Evolutionary conservation across 305 asterid species (phyloP).

Genomic region (Lippia alba): DNA sequence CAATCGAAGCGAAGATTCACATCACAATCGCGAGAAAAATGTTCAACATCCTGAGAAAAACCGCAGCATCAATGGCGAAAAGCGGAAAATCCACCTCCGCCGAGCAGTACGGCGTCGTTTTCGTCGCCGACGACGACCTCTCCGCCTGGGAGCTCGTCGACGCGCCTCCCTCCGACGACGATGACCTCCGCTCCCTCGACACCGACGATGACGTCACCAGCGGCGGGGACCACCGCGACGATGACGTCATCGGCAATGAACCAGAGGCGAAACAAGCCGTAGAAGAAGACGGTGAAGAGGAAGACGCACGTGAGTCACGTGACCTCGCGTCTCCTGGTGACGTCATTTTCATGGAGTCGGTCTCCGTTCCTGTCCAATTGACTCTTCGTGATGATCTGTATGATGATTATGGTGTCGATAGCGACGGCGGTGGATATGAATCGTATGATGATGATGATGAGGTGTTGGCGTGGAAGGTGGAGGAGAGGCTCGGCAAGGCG

Average conservation of each 20-base stretch:
- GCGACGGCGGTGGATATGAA: constrained; percentile 17
- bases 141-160: constrained; percentile 55
- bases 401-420: neutral
- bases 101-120: constrained; percentile 10
- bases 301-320: neutral
- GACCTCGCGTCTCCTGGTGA: neutral
- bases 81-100: constrained; percentile 29
- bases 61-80: constrained; percentile 16
- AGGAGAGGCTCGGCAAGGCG: constrained; percentile 41
- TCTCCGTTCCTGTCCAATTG: neutral
- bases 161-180: constrained; percentile 42
- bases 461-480: constrained; percentile 39
- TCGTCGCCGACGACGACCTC: constrained; percentile 33
- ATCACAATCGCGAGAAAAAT: constrained; percentile 27
- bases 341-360: neutral
- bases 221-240: constrained; percentile 31
- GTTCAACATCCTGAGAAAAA: constrained; percentile 32
- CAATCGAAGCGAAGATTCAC: neutral
- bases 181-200: constrained; percentile 38
- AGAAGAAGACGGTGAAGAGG: neutral
- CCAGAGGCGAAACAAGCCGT: neutral
- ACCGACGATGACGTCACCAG: constrained; percentile 30
- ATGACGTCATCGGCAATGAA: neutral
- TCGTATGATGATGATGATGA: constrained; percentile 6
- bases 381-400: neutral